Evolutionary conservation across 129 eudicot genomes (phyloP).

Genomic region (Flaveria sonorensis): DNA sequence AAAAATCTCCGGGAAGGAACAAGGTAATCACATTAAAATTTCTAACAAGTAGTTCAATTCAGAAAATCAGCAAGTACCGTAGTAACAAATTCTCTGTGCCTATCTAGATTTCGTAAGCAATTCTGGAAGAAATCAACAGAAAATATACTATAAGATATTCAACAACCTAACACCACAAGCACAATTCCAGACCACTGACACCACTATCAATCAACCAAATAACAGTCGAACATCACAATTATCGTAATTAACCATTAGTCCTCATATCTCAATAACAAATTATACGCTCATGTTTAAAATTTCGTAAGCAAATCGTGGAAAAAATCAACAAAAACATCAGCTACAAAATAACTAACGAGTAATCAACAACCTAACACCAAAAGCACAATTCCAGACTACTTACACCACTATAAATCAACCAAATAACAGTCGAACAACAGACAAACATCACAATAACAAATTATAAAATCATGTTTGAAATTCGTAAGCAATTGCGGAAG

Average conservation of each 20-base stretch:
- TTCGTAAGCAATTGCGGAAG: not conserved
- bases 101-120: not conserved
- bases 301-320: not conserved
- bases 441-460: not conserved
- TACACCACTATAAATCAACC: constrained; percentile 3
- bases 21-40: not conserved
- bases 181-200: not conserved
- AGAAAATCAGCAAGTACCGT: not conserved
- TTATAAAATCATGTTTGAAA: not conserved
- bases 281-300: too few relatives aligned
- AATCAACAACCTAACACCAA: constrained; percentile 1
- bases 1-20: not conserved
- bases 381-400: constrained; percentile 1
- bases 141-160: not conserved
- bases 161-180: constrained; percentile 12
- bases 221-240: constrained; percentile 11
- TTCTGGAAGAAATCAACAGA: constrained; percentile 8
- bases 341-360: not conserved
- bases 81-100: not conserved
- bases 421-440: constrained; percentile 11
- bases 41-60: constrained; percentile 12
- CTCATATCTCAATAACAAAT: too few relatives aligned
- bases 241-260: not conserved
- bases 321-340: not conserved
- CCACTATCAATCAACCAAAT: constrained; percentile 13